A percentile compares a stretch with the other conserved stretches of the same genome.
Evolutionary conservation across 1,139 yeast species (phyloP).

Genomic region (Chernovozyma aurita): DNA sequence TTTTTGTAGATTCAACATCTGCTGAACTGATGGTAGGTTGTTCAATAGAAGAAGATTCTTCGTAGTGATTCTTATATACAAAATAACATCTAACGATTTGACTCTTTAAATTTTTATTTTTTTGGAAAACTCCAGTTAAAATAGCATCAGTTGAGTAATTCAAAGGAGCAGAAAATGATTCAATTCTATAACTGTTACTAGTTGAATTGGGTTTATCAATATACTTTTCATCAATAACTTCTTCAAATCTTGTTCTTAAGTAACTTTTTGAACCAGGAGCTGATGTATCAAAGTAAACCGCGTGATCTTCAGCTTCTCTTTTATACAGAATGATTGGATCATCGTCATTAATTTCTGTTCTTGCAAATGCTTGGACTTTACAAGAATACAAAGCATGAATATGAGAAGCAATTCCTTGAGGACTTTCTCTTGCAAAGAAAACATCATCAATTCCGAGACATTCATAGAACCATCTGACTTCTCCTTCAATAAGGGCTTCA

Average conservation of each 20-base stretch:
- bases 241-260: constrained; percentile 47
- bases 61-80: constrained; percentile 74
- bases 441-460: constrained; percentile 87
- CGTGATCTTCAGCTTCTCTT: constrained; percentile 79
- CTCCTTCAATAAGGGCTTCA: constrained; percentile 76
- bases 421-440: constrained; percentile 82
- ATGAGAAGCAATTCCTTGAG: constrained; percentile 77
- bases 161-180: constrained; percentile 74
- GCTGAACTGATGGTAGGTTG: neutral
- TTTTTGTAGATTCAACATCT: neutral
- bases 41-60: constrained; percentile 22
- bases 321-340: constrained; percentile 64
- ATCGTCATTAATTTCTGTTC: constrained; percentile 22
- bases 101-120: constrained; percentile 26
- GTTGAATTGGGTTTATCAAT: constrained; percentile 53
- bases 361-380: constrained; percentile 81
- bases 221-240: constrained; percentile 75
- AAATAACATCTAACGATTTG: constrained; percentile 77
- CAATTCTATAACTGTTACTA: constrained; percentile 60
- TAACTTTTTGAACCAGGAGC: constrained; percentile 32
- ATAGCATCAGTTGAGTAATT: constrained; percentile 44
- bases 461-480: constrained; percentile 87
- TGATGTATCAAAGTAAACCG: constrained; percentile 82
- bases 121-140: constrained; percentile 38
- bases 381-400: constrained; percentile 87